Base-by-base conservation (phyloP, 164 flowering plant genomes). In the Vitis cinerea region DNA sequence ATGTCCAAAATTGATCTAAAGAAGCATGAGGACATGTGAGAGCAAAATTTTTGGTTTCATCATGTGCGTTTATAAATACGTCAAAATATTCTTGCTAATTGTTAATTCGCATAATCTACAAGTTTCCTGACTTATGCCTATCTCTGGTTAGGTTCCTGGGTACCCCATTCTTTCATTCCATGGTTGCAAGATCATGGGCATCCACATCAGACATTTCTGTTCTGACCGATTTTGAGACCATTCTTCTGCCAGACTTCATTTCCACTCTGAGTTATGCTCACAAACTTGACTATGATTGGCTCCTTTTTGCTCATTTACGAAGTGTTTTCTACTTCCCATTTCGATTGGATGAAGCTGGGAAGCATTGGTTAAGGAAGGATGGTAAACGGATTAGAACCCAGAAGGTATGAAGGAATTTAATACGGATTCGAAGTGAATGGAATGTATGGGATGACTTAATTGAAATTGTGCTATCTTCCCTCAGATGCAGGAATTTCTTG, bases 131-230 rank as follows among this genome's bases (percentile, higher is more conserved):
- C 64, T 8, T 63, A 58, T 52, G 14, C 23, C 31, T 31, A 2
- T 23, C 51, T 50, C n/a, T 70, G 37, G 72, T 8, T 80, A 90
- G 99, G 80, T 93, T 95, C 74, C 80, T 85, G 6, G 97, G 94
- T 15, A 85, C 88, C 19, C 97, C 99, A n/a, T 95, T 88, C 71
- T 91, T 90, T 61, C 97, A 95, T 84, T 91, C 97, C 69, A 95
- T 95, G 94, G 79, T 95, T 57, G 88, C 90, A 57, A 84, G 94
- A 73, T 69, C 97, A 58, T 83, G 63, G 64, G 80, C 83, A 70
- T 91, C 87, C 56, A 52, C 64, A 16, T 84, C 97, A 11, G 91
- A 93, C 72, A 79, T 95, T 58, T 82, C 84, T 74, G 91, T 88
- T 64, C 65, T 93, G 58, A 71, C 91, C 17, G 87, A 91, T 73